Conservation (phyloP, 495 filamentous ascomycete species). For the Pyrenula massariospora region DNA sequence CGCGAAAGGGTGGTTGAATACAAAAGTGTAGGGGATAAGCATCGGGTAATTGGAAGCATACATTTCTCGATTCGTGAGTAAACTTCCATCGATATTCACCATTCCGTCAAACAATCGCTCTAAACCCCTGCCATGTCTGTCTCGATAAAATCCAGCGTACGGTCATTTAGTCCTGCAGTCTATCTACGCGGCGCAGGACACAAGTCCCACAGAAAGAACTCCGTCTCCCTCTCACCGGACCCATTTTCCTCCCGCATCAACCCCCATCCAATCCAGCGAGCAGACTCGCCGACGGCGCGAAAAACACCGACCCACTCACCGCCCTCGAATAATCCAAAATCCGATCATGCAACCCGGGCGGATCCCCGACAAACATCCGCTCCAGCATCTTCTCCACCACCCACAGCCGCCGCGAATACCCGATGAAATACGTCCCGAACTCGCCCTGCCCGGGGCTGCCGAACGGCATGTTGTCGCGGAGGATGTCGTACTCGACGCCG, state of each 20-base stretch:
- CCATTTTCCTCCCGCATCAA: not conserved
- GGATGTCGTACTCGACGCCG: conserved; percentile 38
- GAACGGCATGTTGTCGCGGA: conserved; percentile 52
- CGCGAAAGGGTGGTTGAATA: no score
- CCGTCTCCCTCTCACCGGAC: no score
- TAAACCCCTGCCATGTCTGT: no score
- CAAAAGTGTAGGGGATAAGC: no score
- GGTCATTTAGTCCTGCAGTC: no score
- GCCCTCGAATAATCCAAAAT: conserved; percentile 42
- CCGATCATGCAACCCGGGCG: conserved; percentile 42
- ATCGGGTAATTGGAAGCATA: no score
- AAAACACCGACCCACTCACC: conserved; percentile 40
- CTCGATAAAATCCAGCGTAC: no score
- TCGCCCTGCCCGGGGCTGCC: conserved; percentile 37
- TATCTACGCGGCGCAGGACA: no score
- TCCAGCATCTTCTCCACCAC: conserved; percentile 48
- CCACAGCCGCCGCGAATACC: conserved; percentile 41
- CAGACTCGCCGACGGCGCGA: conserved; percentile 22
- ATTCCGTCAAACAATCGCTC: no score
- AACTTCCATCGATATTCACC: no score
- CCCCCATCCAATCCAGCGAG: not conserved
- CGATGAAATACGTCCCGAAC: conserved; percentile 50
- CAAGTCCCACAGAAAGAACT: no score
- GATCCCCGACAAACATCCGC: conserved; percentile 44
- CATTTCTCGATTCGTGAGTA: no score